Evolutionary conservation across 768 basidiomycete species (phyloP), one percentile per base, ranked within the genome.

Genomic region (Pleurotus cornucopiae): DNA sequence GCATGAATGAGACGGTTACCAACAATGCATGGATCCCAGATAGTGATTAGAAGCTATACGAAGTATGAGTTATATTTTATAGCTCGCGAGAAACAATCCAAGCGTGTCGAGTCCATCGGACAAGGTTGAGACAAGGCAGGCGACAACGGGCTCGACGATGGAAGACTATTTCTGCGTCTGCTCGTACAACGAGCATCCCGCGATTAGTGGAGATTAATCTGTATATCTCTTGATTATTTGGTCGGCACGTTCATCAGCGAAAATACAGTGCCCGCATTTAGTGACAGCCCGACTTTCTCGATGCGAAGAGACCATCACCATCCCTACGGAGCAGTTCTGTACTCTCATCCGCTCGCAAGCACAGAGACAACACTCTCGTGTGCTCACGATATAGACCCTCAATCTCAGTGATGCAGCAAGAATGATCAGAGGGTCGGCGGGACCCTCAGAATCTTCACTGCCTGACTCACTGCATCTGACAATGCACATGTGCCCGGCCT

Each of bases 281-380:
- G 51, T 39, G 16, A 52, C 39, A 1, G 25, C n/a, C 41, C 51
- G 14, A 40, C 13, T 40, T 13, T 39, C 20, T 20, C 41, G 14
- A n/a, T n/a, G 20, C 41, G 38, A 9, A 40, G 49, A 23, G 7
- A 52, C 40, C 49, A 61, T 47, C 6, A 56, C 55, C 16, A 59
- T 46, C 4, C 60, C 60, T 6, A 61, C 37, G 5, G 46, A 49
- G 21, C 57, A 40, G 23, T 30, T 45, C 11, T n/a, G 23, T 14
- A 40, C 58, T 44, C 23, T 52, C 60, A 61, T 61, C 11, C 54
- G 54, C 14, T 39, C 20, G 5, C 30, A 44, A 16, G 62, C 61
- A 37, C 62, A 63, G 11, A 62, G 48, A 56, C 62, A 63, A 43
- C 61, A 62, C 45, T 63, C 62, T 18, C 57, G 58, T 21, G 30